These are phyloP conservation scores for Massospora cicadina DNA, from an alignment of 371 early-diverging fungal genomes.

Conservation along the genomic window DNA sequence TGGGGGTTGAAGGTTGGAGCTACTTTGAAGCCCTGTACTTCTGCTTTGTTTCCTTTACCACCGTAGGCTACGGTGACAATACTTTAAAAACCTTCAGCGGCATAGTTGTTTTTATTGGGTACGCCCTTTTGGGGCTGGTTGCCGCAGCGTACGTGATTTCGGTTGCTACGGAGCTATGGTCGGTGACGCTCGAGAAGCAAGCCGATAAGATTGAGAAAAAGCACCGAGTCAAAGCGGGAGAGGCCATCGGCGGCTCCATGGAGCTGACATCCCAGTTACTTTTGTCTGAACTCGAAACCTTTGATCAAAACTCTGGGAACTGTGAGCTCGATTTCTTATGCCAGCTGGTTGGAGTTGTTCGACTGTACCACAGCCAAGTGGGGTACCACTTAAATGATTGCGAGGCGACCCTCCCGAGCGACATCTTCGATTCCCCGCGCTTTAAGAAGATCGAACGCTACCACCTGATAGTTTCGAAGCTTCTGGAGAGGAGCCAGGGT, in stretches of 20 bases:
- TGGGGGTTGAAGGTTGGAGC: constrained; percentile 5
- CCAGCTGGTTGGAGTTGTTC: not conserved
- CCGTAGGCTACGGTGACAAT: constrained; percentile 11
- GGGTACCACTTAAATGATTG: not conserved
- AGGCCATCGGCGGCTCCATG: not conserved
- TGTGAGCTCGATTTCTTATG: not conserved
- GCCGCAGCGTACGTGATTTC: constrained; percentile 11
- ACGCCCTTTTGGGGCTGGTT: constrained; percentile 6
- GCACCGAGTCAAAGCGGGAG: not conserved
- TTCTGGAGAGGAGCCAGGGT: not conserved
- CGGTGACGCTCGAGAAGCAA: not conserved
- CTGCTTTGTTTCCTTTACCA: constrained; percentile 12
- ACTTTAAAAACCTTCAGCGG: not conserved
- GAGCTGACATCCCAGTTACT: not conserved
- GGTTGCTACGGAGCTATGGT: constrained; percentile 2
- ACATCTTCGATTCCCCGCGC: not conserved
- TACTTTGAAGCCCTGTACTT: constrained; percentile 12
- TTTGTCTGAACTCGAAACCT: not conserved
- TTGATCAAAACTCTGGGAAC: not conserved
- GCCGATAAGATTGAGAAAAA: constrained; percentile 1
- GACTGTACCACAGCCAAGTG: not conserved
- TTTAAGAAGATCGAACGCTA: not conserved
- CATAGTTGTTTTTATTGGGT: constrained; percentile 6
- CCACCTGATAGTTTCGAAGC: not conserved
- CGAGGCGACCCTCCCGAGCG: not conserved